These are phyloP conservation scores for Erodium maritimum DNA, from an alignment of 345 rosid genomes.

Conservation along the genomic window DNA sequence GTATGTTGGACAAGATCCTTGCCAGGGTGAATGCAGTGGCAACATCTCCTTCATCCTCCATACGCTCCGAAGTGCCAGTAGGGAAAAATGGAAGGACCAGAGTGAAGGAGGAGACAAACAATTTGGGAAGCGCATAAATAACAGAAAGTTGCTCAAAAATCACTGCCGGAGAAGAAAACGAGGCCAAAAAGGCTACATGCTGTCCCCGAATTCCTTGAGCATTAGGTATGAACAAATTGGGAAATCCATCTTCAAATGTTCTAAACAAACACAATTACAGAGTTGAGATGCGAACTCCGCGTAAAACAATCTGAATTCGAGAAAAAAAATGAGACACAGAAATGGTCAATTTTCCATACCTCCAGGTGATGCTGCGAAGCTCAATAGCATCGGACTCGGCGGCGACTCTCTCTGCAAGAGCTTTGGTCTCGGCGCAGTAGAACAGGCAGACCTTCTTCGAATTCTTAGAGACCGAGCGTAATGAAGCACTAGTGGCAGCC, in stretches of 20 bases:
- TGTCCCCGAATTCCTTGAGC: conserved; percentile 92
- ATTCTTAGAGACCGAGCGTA: conserved; percentile 34
- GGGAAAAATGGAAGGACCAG: conserved; percentile 95
- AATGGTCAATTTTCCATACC: conserved; percentile 36
- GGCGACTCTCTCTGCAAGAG: conserved; percentile 71
- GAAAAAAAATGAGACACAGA: background rate
- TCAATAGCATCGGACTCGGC: conserved; percentile 65
- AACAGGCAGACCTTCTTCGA: conserved; percentile 63
- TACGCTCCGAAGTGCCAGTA: conserved; percentile 92
- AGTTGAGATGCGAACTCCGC: background rate
- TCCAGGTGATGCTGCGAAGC: conserved; percentile 76
- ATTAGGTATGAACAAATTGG: conserved; percentile 84
- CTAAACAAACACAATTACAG: conserved; percentile 17
- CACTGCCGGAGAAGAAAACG: conserved; percentile 79
- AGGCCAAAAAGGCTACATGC: conserved; percentile 86
- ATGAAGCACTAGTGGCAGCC: conserved; percentile 29
- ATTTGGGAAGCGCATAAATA: conserved; percentile 79
- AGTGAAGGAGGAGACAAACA: conserved; percentile 83
- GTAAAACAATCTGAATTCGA: background rate
- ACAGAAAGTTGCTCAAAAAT: conserved; percentile 92
- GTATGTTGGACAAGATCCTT: conserved; percentile 79
- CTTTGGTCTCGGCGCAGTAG: conserved; percentile 57
- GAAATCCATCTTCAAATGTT: conserved; percentile 90
- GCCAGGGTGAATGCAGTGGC: conserved; percentile 98
- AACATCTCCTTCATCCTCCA: conserved; percentile 98